phyloP scores from a whole-genome alignment of 805 yeast genomes.

The Komagataella pseudopastoris region DNA sequence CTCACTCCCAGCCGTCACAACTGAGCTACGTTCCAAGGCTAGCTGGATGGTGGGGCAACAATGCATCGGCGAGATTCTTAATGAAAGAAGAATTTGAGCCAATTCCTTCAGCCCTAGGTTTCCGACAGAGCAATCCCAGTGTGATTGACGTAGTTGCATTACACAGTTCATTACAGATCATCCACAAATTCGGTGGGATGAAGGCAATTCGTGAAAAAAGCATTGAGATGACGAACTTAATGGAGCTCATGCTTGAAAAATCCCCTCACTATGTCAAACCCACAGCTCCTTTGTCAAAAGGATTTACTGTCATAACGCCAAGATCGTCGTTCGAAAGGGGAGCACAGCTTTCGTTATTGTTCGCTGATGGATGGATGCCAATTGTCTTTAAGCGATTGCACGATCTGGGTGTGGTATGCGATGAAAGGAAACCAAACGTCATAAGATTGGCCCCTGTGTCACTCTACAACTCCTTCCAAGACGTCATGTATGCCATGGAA shows the following conservation, averaged over 20 bases:
- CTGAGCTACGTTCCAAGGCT: conserved; percentile 44
- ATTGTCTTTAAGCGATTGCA: conserved; percentile 51
- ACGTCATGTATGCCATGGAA: conserved; percentile 34
- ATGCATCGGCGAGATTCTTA: conserved; percentile 51
- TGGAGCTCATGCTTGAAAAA: conserved; percentile 30
- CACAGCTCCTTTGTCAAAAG: conserved; percentile 9
- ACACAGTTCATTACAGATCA: conserved; percentile 49
- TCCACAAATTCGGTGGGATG: conserved; percentile 53
- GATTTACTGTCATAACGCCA: conserved; percentile 71
- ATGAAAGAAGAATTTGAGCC: conserved; percentile 76
- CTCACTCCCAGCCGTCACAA: conserved; percentile 1
- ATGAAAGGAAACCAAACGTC: conserved; percentile 86
- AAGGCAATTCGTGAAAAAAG: conserved; percentile 40
- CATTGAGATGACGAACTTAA: conserved; percentile 37
- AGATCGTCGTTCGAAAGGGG: conserved; percentile 47
- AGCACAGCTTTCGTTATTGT: conserved; percentile 68
- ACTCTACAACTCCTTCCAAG: conserved; percentile 64
- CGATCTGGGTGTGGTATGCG: conserved; percentile 58
- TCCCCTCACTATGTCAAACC: conserved; percentile 28
- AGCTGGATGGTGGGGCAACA: conserved; percentile 98
- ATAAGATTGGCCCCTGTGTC: conserved; percentile 82
- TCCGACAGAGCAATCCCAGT: conserved; percentile 82
- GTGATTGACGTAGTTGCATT: conserved; percentile 75
- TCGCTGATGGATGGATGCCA: conserved; percentile 24
- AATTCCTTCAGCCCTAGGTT: conserved; percentile 75